A percentile compares a stretch with the other conserved stretches of the same genome.
phyloP scores from a whole-genome alignment of 139 green algal genomes.

The Tetradesmus obliquus region DNA sequence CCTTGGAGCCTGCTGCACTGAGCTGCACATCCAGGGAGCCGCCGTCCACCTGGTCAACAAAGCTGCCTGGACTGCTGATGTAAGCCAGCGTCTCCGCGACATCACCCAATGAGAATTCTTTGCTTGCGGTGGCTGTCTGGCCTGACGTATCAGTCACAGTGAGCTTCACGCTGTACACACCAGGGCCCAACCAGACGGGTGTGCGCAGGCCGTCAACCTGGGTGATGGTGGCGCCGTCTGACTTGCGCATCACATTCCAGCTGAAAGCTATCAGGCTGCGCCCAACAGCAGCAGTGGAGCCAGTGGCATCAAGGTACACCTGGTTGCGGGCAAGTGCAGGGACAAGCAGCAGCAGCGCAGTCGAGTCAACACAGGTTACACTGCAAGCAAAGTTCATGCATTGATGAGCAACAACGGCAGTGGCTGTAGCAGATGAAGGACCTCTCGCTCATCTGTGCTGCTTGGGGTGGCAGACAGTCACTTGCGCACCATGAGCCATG shows the following conservation, averaged over 20 bases:
- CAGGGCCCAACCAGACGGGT: slow-evolving; percentile 31
- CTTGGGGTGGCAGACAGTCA: not conserved
- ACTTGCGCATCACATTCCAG: slow-evolving; percentile 31
- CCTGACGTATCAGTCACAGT: slow-evolving; percentile 35
- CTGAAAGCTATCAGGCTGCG: slow-evolving; percentile 30
- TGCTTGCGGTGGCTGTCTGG: not conserved
- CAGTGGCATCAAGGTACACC: slow-evolving; percentile 42
- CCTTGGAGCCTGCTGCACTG: slow-evolving; percentile 8
- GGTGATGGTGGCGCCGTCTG: slow-evolving; percentile 2
- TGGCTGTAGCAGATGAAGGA: too few species aligned
- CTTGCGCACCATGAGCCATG: not conserved
- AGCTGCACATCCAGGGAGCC: slow-evolving; percentile 3
- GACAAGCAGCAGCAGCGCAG: not conserved
- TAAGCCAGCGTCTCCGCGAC: slow-evolving; percentile 6
- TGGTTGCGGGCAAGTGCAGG: not conserved
- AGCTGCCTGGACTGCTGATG: slow-evolving; percentile 10
- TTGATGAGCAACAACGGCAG: not conserved
- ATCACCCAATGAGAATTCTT: slow-evolving; percentile 29
- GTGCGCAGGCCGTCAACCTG: not conserved
- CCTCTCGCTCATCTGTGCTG: too few species aligned
- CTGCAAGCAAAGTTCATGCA: not conserved
- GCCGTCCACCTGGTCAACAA: slow-evolving; percentile 15
- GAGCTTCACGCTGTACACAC: slow-evolving; percentile 12
- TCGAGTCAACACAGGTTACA: not conserved
- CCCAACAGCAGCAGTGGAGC: slow-evolving; percentile 9